Base-by-base conservation (phyloP, 2,329 filamentous ascomycete genomes). In the Hansfordia pulvinata region DNA sequence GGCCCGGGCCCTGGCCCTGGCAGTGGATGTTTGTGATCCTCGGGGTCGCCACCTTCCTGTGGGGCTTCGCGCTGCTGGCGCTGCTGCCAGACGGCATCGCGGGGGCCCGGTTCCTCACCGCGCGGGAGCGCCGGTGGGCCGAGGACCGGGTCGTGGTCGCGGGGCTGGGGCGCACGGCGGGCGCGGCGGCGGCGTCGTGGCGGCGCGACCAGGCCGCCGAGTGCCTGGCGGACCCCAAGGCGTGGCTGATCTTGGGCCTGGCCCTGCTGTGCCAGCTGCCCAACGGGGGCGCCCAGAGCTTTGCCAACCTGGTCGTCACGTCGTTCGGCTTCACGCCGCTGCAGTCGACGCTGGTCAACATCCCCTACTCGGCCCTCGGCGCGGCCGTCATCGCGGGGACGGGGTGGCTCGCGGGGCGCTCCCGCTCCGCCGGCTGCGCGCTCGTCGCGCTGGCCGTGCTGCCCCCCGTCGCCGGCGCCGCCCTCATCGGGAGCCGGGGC, bases 201-300 rank as follows among this genome's bases (percentile, higher is more conserved):
- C 56, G 52, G 27, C 60, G 58, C 53, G 49, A 57, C 3, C 70
- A 76, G 38, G 46, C 59, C 16, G 31, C 44, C 5, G 69, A 75
- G 42, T 69, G 65, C 25, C 41, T 74, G 0, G 28, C 52, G 8
- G 70, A 73, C 35, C 66, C 64, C 3, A 73, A 75, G 43, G 69
- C 67, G 0, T 76, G 67, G 68, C 49, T 74, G 25, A 56, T 76
- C 23, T 57, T 69, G 30, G 51, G 49, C 2, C 58, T 76, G 13
- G 56, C 61, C 13, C 33, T 74, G 4, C 43, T 64, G 3, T 63
- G 58, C 2, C 63, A 69, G 43, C 72, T 76, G 14, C 69, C 71
- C 20, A 76, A 75, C 33, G 69, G 69, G 17, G 70, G 71, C 14
- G 69, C 66, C 1, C 62, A 68, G 36, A 66, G 60, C 36, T 73